phyloP scores from a whole-genome alignment of 257 asterid genomes.

The Ehretia macrophylla region DNA sequence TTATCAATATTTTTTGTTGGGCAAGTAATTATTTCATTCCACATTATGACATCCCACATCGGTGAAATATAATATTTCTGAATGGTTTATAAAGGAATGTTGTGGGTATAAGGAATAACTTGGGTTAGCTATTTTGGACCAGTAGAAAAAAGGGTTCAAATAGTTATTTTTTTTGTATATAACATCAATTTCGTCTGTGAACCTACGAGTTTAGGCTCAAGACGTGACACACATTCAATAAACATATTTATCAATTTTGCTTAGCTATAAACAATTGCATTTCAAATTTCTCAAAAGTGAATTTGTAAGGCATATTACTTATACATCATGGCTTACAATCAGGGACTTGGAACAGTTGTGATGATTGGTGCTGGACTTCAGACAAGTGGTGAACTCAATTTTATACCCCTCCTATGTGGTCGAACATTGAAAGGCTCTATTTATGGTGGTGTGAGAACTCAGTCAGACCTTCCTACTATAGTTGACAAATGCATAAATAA shows the following conservation, averaged over 20 bases:
- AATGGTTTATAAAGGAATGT: no score
- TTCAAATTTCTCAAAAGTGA: not conserved
- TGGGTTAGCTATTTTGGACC: no score
- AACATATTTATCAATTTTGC: not conserved
- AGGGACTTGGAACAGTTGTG: conserved; percentile 30
- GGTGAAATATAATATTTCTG: no score
- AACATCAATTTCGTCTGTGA: no score
- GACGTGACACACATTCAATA: not conserved
- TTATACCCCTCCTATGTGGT: conserved; percentile 53
- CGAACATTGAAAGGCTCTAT: conserved; percentile 55
- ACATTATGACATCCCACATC: no score
- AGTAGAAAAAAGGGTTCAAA: no score
- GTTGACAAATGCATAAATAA: conserved; percentile 56
- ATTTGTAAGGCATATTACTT: not conserved
- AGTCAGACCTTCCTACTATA: conserved; percentile 51
- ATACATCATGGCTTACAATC: not conserved
- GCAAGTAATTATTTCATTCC: no score
- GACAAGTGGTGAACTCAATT: conserved; percentile 29
- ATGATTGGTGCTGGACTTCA: conserved; percentile 23
- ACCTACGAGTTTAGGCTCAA: not conserved
- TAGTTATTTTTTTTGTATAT: no score
- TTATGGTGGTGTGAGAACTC: conserved; percentile 64
- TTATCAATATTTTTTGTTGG: not conserved
- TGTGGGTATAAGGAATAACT: no score
- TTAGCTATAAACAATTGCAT: no score